Percentiles rank a stretch among this genome's conserved stretches.
Evolutionary conservation across 2,329 filamentous ascomycete genomes (phyloP).

Genomic region (Cercospora zeina): DNA sequence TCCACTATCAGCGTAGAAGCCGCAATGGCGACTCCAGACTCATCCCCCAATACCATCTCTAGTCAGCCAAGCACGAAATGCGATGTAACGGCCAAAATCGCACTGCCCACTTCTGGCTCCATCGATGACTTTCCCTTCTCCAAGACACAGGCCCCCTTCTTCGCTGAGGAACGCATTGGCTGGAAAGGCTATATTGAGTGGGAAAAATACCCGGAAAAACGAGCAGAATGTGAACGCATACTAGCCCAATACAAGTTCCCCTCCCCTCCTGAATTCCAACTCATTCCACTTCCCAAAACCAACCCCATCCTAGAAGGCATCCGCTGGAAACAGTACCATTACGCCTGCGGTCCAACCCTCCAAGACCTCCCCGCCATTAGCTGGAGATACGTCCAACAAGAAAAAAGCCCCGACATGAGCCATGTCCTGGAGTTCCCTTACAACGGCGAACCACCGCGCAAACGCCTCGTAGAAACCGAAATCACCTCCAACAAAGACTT

Average conservation of each 20-base stretch:
- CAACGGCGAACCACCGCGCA: conserved; percentile 48
- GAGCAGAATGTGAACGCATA: conserved; percentile 59
- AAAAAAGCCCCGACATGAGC: conserved; percentile 52
- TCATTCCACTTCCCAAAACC: conserved; percentile 45
- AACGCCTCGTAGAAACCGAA: conserved; percentile 18
- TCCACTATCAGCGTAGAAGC: not conserved
- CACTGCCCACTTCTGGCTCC: conserved; percentile 22
- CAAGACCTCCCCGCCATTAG: conserved; percentile 55
- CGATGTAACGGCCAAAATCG: not conserved
- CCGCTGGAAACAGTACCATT: conserved; percentile 51
- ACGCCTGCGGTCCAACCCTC: conserved; percentile 45
- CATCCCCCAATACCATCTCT: not conserved
- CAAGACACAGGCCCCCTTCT: conserved; percentile 39
- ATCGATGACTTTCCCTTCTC: conserved; percentile 25
- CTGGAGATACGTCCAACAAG: conserved; percentile 48
- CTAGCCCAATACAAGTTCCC: conserved; percentile 56
- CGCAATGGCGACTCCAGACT: conserved; percentile 3
- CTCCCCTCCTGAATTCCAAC: conserved; percentile 47
- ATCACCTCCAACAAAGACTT: conserved; percentile 64
- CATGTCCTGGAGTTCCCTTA: conserved; percentile 52
- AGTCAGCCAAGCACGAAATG: conserved; percentile 11
- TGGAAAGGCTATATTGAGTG: conserved; percentile 65
- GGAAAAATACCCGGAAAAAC: conserved; percentile 70
- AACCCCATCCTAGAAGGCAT: conserved; percentile 50
- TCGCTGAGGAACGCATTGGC: conserved; percentile 44